phyloP scores from a whole-genome alignment of 2,329 filamentous ascomycete genomes.

The Cyclaneusma minus region DNA sequence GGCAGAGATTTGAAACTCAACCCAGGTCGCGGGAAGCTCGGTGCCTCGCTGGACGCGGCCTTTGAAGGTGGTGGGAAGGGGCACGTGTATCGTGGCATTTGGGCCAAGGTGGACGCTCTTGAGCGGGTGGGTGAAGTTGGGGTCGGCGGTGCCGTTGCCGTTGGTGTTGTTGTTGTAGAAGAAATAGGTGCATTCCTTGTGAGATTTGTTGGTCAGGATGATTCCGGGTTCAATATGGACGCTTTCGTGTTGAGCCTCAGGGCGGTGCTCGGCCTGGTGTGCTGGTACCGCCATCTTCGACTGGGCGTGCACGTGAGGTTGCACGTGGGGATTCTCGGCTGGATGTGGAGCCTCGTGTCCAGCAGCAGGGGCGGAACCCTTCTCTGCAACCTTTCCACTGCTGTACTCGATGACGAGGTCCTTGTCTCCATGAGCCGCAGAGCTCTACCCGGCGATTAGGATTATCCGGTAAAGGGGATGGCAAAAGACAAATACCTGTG shows the following conservation, averaged over 20 bases:
- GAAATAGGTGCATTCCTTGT: conserved; percentile 19
- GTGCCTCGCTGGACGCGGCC: conserved; percentile 25
- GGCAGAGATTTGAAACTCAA: conserved; percentile 23
- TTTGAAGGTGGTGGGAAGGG: conserved; percentile 19
- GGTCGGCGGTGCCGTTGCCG: conserved; percentile 21
- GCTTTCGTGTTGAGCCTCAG: conserved; percentile 1
- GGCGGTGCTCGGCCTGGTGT: conserved; percentile 1
- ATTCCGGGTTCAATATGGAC: conserved; percentile 18
- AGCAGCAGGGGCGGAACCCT: conserved; percentile 4
- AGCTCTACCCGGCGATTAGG: conserved; percentile 11
- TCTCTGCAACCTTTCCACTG: conserved; percentile 13
- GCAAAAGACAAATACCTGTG: conserved; percentile 10
- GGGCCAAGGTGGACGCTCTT: conserved; percentile 19
- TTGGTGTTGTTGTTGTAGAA: conserved; percentile 28
- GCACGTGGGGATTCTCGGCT: conserved; percentile 9
- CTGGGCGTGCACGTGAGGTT: conserved; percentile 5
- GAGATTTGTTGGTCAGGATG: conserved; percentile 21
- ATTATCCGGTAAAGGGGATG: neutral
- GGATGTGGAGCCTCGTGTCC: conserved; percentile 12
- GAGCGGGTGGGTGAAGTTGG: conserved; percentile 24
- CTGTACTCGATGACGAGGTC: conserved; percentile 23
- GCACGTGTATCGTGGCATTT: conserved; percentile 17
- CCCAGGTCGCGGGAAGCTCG: conserved; percentile 22
- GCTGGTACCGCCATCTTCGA: neutral
- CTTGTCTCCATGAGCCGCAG: conserved; percentile 22